Evolutionary conservation across 805 yeast genomes (phyloP), one percentile per base, ranked within the genome.

Genomic region (Sugiyamaella chiloensis): DNA sequence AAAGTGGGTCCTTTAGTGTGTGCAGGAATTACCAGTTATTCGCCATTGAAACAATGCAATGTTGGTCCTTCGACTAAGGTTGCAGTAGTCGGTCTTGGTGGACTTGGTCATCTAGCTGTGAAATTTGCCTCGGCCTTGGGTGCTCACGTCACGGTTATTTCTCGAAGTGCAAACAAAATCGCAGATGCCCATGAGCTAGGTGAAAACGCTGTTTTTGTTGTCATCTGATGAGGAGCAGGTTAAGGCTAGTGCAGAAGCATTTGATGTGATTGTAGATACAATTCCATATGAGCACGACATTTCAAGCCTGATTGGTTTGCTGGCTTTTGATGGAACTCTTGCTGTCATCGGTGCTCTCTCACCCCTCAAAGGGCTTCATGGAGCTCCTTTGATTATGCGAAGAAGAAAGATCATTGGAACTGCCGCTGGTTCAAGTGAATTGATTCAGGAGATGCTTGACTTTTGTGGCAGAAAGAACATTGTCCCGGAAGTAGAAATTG

Each of bases 21-120:
- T 70, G 90, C 87, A 48, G 91, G 91, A 46, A 69, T 82, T 60
- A 84, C 91, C 11, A 81, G 79, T 8, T 84, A 69, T 67, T 75
- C 86, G 5, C 90, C 91, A 46, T 65, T 84, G 56, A 69, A 59
- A 39, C 65, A 66, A 61, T 69, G 70, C 47, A 73, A 71, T 30
- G 70, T 67, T 57, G 77, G 74, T 47, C 72, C 73, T 42, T 79
- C 78, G 44, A 70, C 68, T 50, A 73, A 67, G 40, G 82, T 81
- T 44, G 86, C 82, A 35, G 65, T 81, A 47, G 72, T 76, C 48
- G 85, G 85, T 46, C 72, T 81, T 50, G 87, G 87, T 44, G 86
- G 87, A 27, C 71, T 81, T 48, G 86, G 86, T 40, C 83, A 79
- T 68, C 70, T 79, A 71, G 82, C 75, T 12, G 63, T 81, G 45